phyloP scores from a whole-genome alignment of 495 filamentous ascomycete species.

The Podospora fimiseda region DNA sequence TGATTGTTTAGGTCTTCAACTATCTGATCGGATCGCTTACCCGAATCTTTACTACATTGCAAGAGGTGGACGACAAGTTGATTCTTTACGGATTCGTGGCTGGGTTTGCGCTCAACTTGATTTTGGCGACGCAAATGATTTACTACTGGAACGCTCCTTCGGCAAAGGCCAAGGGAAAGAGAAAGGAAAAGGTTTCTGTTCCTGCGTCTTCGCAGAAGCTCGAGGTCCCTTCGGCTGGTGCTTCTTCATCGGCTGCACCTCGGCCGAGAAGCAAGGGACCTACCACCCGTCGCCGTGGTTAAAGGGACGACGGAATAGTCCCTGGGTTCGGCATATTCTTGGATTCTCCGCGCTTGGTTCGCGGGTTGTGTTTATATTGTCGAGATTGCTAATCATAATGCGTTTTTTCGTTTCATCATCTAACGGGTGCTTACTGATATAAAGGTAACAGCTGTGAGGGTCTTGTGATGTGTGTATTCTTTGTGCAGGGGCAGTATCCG shows the following conservation, averaged over 20 bases:
- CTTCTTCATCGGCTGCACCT: slow-evolving; percentile 28
- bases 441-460: too few species aligned
- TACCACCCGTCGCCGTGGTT: slow-evolving; percentile 49
- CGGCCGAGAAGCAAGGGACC: slow-evolving; percentile 45
- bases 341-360: slow-evolving; percentile 7
- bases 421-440: neutral
- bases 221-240: neutral
- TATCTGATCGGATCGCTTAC: slow-evolving; percentile 87
- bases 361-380: slow-evolving; percentile 1
- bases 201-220: neutral
- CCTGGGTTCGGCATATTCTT: neutral
- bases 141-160: slow-evolving; percentile 88
- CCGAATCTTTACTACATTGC: slow-evolving; percentile 92
- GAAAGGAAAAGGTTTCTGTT: slow-evolving; percentile 26
- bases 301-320: slow-evolving; percentile 6
- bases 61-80: slow-evolving; percentile 91
- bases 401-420: slow-evolving; percentile 5
- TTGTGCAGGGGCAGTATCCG: too few species aligned
- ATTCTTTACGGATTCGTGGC: slow-evolving; percentile 91
- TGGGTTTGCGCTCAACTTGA: slow-evolving; percentile 77
- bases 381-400: slow-evolving; percentile 12
- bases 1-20: slow-evolving; percentile 96
- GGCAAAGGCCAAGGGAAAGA: slow-evolving; percentile 47
- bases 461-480: too few species aligned
- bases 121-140: slow-evolving; percentile 85